Percentiles rank a stretch among this genome's conserved stretches.
These are phyloP conservation scores for Picea sitchensis DNA, from an alignment of 75 land plant species.

Conservation along the genomic window DNA sequence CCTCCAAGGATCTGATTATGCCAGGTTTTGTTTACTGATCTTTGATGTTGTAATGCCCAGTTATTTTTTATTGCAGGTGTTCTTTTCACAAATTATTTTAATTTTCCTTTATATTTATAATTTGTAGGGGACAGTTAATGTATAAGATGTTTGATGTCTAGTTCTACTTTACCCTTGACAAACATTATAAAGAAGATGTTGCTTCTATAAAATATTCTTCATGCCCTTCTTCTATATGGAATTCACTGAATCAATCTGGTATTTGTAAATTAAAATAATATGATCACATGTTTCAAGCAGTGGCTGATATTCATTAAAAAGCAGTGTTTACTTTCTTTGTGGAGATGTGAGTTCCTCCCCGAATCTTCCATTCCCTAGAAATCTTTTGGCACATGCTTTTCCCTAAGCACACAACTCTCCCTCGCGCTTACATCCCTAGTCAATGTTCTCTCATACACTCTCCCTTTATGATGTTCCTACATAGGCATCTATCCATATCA, in stretches of 20 bases:
- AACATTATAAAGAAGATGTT: not conserved
- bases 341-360: too few species aligned
- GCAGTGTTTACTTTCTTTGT: too few species aligned
- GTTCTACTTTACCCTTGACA: not conserved
- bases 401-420: too few species aligned
- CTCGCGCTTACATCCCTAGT: too few species aligned
- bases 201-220: not conserved
- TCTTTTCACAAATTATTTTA: not conserved
- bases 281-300: not conserved
- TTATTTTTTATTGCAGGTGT: not conserved
- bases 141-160: not conserved
- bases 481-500: too few species aligned
- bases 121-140: not conserved
- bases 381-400: too few species aligned
- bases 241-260: too few species aligned
- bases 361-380: too few species aligned
- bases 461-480: too few species aligned
- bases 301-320: not conserved
- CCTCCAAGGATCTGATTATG: conserved; percentile 87
- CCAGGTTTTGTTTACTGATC: conserved; percentile 48
- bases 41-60: not conserved
- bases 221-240: not conserved
- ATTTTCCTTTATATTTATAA: not conserved
- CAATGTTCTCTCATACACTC: too few species aligned
- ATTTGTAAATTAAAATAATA: not conserved